These are phyloP conservation scores for Jackrogersella minutella DNA, from an alignment of 495 filamentous ascomycete species.

Conservation along the genomic window DNA sequence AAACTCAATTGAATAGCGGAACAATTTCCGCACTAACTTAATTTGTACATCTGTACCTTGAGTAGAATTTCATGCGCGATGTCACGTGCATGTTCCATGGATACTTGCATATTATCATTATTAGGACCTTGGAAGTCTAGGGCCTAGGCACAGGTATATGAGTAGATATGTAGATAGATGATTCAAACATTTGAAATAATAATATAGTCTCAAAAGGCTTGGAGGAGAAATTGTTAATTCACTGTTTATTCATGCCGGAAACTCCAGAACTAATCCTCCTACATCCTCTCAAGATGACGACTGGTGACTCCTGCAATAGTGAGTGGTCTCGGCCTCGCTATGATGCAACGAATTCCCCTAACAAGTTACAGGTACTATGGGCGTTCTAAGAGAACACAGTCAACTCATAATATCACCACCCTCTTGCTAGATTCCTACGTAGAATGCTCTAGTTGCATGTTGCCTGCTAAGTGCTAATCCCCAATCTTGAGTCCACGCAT, in stretches of 20 bases:
- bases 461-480: neutral
- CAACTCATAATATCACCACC: neutral
- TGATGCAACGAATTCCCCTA: constrained; percentile 12
- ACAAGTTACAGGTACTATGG: neutral
- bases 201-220: neutral
- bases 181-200: no score
- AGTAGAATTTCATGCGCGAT: constrained; percentile 14
- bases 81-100: constrained; percentile 20
- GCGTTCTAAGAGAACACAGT: neutral
- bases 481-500: neutral
- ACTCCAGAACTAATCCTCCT: constrained; percentile 12
- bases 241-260: constrained; percentile 9
- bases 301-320: neutral
- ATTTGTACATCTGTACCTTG: no score
- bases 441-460: neutral
- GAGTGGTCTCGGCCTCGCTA: neutral
- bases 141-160: neutral
- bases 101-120: neutral
- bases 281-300: neutral
- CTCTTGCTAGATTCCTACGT: neutral
- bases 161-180: no score
- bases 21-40: constrained; percentile 11
- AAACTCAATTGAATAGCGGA: constrained; percentile 13
- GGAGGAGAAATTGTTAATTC: neutral
- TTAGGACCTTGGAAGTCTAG: no score